Conservation (phyloP, 495 filamentous ascomycete species). For the Penicillium chermesinum region DNA sequence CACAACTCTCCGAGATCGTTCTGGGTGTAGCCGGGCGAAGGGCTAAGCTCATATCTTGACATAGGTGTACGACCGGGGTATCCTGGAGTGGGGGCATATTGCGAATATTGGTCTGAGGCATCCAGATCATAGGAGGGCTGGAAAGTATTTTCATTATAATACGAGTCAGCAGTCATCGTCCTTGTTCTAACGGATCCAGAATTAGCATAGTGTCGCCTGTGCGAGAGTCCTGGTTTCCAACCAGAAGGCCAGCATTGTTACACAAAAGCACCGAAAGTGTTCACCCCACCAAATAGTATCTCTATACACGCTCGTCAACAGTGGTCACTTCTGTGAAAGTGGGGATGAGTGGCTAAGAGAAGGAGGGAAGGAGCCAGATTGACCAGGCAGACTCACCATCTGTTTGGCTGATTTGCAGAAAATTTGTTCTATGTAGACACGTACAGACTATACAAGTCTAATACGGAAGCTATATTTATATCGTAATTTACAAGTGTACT, state of each 20-base stretch:
- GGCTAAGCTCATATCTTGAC: conserved; percentile 5
- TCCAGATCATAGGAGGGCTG: background rate
- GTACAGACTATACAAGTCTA: conserved; percentile 2
- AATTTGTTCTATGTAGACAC: conserved; percentile 6
- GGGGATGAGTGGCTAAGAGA: background rate
- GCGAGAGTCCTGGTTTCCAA: conserved; percentile 1
- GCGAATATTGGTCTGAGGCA: conserved; percentile 2
- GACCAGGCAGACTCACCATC: background rate
- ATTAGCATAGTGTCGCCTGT: background rate
- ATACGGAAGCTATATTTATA: conserved; percentile 5
- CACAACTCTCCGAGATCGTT: conserved; percentile 6
- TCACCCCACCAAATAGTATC: background rate
- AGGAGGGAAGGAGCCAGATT: background rate
- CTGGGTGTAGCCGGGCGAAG: conserved; percentile 7
- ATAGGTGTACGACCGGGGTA: conserved; percentile 6
- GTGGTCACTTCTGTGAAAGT: background rate
- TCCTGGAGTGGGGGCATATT: conserved; percentile 16
- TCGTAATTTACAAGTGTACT: conserved; percentile 7
- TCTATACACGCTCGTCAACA: background rate
- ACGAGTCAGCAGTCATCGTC: conserved; percentile 7
- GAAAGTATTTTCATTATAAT: conserved; percentile 4
- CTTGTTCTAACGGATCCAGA: background rate
- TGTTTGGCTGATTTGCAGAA: conserved; percentile 11
- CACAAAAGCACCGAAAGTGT: background rate
- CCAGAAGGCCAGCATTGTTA: conserved; percentile 1